Conservation (phyloP, 306 rosid species). For the Pterocarpus santalinus region DNA sequence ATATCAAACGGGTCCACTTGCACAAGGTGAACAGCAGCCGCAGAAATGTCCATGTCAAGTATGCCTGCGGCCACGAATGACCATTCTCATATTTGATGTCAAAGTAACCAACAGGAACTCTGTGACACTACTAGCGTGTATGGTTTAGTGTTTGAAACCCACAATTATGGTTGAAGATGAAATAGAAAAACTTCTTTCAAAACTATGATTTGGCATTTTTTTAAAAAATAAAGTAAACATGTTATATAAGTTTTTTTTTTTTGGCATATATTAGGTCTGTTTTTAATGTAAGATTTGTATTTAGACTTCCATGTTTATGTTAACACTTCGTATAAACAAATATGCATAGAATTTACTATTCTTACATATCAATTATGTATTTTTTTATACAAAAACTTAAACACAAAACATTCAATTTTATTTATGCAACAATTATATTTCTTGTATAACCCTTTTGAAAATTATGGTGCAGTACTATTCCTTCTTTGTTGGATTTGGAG, state of each 20-base stretch:
- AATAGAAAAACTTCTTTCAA: no score
- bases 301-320: background rate
- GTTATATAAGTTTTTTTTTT: no score
- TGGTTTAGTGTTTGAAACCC: background rate
- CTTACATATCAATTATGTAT: no score
- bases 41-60: background rate
- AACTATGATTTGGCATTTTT: no score
- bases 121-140: background rate
- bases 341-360: no score
- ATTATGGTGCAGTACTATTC: background rate
- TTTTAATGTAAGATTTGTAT: background rate
- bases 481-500: background rate
- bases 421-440: background rate
- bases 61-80: background rate
- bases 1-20: constrained; percentile 1
- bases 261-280: no score
- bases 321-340: background rate
- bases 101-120: background rate
- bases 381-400: no score
- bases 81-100: background rate
- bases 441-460: background rate
- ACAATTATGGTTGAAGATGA: no score
- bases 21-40: constrained; percentile 19
- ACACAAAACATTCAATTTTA: background rate
- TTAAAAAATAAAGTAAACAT: no score